Evolutionary conservation across 2,329 filamentous ascomycete genomes (phyloP).

Genomic region (Colletotrichum destructivum): DNA sequence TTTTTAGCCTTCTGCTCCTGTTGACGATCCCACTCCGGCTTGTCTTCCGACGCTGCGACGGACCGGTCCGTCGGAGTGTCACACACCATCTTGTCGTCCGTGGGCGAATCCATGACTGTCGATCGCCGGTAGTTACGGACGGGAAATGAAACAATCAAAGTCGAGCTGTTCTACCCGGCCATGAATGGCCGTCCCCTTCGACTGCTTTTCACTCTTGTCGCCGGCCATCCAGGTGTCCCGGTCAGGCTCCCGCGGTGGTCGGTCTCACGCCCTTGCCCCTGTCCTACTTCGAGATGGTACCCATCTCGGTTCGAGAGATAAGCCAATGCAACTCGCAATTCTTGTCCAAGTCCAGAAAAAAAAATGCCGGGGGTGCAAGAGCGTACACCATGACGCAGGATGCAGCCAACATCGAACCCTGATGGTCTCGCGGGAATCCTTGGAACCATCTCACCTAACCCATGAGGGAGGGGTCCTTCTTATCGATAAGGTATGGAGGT

Average conservation of each 20-base stretch:
- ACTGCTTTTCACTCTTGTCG: constrained; percentile 2
- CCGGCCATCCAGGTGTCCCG: constrained; percentile 34
- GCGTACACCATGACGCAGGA: neutral
- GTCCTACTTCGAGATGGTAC: neutral
- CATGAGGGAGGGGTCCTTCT: neutral
- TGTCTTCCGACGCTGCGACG: constrained; percentile 17
- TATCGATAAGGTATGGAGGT: constrained; percentile 1
- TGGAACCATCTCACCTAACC: constrained; percentile 7
- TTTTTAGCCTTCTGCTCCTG: constrained; percentile 42
- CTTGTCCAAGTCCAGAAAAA: neutral
- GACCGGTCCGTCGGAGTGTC: constrained; percentile 40
- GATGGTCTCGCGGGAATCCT: constrained; percentile 9
- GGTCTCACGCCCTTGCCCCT: neutral
- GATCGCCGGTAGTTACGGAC: neutral
- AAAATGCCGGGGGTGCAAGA: constrained; percentile 15
- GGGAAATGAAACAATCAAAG: neutral
- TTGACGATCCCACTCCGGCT: constrained; percentile 39
- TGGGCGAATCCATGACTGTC: constrained; percentile 19
- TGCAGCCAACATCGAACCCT: constrained; percentile 11
- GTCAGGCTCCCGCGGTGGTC: neutral
- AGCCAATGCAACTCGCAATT: neutral
- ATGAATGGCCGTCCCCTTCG: neutral
- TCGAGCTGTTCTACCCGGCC: too few species aligned
- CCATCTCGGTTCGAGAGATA: neutral
- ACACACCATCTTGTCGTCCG: constrained; percentile 26